These are phyloP conservation scores for Phytophthora foliorum DNA, from an alignment of 352 stramenopile species.

Conservation along the genomic window DNA sequence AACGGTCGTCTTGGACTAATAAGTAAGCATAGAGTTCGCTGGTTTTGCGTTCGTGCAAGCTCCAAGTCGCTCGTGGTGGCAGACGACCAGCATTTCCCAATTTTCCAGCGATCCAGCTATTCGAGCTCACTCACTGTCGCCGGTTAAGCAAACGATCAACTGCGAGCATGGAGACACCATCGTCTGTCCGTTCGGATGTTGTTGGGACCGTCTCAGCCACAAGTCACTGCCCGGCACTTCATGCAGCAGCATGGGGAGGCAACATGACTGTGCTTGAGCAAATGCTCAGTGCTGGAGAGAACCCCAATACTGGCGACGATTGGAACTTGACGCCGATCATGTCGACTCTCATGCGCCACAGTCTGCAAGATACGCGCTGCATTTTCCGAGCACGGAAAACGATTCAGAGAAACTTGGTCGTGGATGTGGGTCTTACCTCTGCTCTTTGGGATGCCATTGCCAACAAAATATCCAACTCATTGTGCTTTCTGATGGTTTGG, in stretches of 20 bases:
- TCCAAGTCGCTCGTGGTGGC: too few species aligned
- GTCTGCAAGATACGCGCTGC: constrained; percentile 18
- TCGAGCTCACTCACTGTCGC: too few species aligned
- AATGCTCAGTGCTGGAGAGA: constrained; percentile 13
- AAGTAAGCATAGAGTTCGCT: too few species aligned
- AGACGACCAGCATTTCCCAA: too few species aligned
- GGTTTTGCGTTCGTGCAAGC: too few species aligned
- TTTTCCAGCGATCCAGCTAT: too few species aligned
- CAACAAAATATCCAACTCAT: too few species aligned
- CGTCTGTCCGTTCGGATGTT: too few species aligned
- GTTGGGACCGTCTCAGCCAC: too few species aligned
- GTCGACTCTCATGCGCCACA: constrained; percentile 21
- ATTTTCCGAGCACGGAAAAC: constrained; percentile 11
- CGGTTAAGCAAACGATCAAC: too few species aligned
- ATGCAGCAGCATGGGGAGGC: constrained; percentile 5
- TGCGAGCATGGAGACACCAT: too few species aligned
- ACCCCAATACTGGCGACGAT: constrained; percentile 17
- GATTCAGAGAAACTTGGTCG: constrained; percentile 20
- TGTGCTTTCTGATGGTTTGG: not conserved
- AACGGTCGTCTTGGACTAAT: too few species aligned
- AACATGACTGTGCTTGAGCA: constrained; percentile 6
- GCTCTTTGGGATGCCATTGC: not conserved
- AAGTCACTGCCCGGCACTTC: not conserved
- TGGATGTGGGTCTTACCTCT: constrained; percentile 13
- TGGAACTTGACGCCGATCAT: constrained; percentile 28